These are phyloP conservation scores for Phaeosphaeriaceae sp. DNA, from an alignment of 2,329 filamentous ascomycete genomes.

Conservation along the genomic window DNA sequence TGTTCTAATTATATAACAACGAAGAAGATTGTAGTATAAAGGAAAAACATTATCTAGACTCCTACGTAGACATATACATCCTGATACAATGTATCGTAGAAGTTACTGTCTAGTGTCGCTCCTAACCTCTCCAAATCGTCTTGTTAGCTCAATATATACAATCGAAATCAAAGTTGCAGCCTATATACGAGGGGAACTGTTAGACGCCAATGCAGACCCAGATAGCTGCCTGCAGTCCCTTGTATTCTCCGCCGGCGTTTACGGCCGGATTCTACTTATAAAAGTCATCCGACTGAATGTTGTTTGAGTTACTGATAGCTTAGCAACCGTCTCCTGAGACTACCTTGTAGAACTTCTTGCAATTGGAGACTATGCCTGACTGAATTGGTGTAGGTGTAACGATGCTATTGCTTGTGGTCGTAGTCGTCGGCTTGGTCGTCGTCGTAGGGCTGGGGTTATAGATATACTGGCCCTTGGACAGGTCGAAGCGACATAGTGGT, in stretches of 20 bases:
- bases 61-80: too few relatives aligned
- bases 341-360: slow-evolving; percentile 10
- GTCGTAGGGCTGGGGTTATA: neutral
- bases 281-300: slow-evolving; percentile 4
- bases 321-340: slow-evolving; percentile 1
- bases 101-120: too few relatives aligned
- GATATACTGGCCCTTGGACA: neutral
- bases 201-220: neutral
- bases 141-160: too few relatives aligned
- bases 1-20: too few relatives aligned
- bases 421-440: neutral
- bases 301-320: neutral
- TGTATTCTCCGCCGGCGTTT: neutral
- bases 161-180: too few relatives aligned
- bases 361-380: slow-evolving; percentile 6
- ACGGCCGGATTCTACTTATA: slow-evolving; percentile 8
- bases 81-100: too few relatives aligned
- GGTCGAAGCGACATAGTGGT: too few relatives aligned
- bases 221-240: neutral
- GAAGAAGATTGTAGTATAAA: too few relatives aligned
- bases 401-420: slow-evolving; percentile 1
- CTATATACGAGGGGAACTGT: too few relatives aligned
- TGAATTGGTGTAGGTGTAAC: slow-evolving; percentile 3
- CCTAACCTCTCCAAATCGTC: too few relatives aligned
- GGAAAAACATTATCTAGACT: too few relatives aligned